These are phyloP conservation scores for Babesia bigemina DNA, from an alignment of 169 alveolate species.

Conservation along the genomic window DNA sequence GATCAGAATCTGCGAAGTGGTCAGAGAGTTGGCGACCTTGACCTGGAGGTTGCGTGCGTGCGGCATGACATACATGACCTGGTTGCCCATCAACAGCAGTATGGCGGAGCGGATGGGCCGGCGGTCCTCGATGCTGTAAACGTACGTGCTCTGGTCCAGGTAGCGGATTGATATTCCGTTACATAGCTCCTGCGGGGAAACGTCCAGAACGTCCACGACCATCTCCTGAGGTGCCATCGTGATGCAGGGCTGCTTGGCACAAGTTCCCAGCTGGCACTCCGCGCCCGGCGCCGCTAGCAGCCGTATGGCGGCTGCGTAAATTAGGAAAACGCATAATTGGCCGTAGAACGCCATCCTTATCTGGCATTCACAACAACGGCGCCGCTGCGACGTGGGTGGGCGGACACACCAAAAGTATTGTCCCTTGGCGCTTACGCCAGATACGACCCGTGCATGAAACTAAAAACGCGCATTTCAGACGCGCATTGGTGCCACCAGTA, in stretches of 20 bases:
- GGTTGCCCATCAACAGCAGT: constrained; percentile 36
- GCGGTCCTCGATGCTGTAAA: constrained; percentile 14
- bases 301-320: constrained; percentile 5
- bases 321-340: not conserved
- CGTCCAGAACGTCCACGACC: constrained; percentile 13
- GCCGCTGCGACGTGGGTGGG: constrained; percentile 16
- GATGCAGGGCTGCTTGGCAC: not conserved
- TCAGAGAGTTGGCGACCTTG: not conserved
- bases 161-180: not conserved
- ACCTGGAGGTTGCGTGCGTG: constrained; percentile 49
- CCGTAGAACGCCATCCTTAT: constrained; percentile 1
- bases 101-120: constrained; percentile 9
- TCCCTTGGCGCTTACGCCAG: not conserved
- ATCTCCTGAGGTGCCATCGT: constrained; percentile 5
- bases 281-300: not conserved
- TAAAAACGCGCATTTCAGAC: not conserved
- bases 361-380: not conserved
- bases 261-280: not conserved
- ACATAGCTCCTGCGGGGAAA: not conserved
- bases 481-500: not conserved
- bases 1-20: constrained; percentile 12
- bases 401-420: not conserved
- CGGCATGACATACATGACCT: constrained; percentile 39
- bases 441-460: constrained; percentile 1
- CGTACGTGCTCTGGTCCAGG: not conserved